Base-by-base conservation (phyloP, 2,329 filamentous ascomycete genomes). In the Aspergillus phoenicis region DNA sequence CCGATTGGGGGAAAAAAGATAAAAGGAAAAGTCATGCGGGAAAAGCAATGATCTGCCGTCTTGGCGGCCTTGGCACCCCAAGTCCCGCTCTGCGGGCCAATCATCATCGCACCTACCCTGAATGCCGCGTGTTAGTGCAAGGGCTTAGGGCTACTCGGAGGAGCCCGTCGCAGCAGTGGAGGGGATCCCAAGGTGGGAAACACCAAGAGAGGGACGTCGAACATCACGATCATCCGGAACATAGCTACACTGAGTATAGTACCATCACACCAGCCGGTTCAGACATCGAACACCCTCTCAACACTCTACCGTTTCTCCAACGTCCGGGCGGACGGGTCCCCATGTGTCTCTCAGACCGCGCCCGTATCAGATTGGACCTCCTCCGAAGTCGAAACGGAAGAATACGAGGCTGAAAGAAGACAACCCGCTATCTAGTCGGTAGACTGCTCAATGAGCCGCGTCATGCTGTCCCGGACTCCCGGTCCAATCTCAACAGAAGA, bases 21-120 rank as follows among this genome's bases (percentile, higher is more conserved):
- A 13, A 47, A 22, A n/a, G 43, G 20, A 5, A 22, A 48, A 17
- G 22, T 26, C 8, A 30, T 51, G 28, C 47, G n/a, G 26, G 47
- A 51, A 51, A 51, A 51, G 47, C n/a, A 51, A 51, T 30, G 26
- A 51, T 51, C 47, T 51, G 47, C 47, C 47, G 47, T 51, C 47
- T 51, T 51, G 47, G 47, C 47, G 5, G 24, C 4, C 47, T 51
- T 51, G 24, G 28, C 47, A 11, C n/a, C 15, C 24, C 15, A 8
- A 4, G n/a, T 2, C 47, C 28, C 47, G 15, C 24, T 28, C 47
- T 3, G 8, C 47, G 26, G n/a, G 15, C 47, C 47, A 51, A 51
- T n/a, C 47, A 33, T 3, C n/a, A 10, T 5, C 15, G 26, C 26
- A 5, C 26, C 15, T 33, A 3, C 15, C 15, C 47, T 17, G 26